phyloP scores from a whole-genome alignment of 2,329 filamentous ascomycete genomes.

The Fusarium goolgardi region DNA sequence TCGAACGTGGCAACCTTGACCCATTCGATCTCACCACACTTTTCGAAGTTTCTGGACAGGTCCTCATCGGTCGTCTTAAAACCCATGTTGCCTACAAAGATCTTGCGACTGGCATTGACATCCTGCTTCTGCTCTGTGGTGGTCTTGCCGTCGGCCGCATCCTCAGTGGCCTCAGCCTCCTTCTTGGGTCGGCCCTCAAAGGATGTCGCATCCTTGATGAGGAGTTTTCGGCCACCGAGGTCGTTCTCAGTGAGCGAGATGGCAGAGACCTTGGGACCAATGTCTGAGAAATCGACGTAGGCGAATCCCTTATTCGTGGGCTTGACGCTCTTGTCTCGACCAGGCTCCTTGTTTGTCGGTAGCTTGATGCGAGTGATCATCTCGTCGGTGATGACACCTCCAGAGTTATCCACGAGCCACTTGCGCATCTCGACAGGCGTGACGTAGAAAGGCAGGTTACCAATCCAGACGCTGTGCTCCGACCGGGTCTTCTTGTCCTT shows the following conservation, averaged over 20 bases:
- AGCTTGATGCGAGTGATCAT: conserved; percentile 88
- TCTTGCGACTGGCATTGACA: conserved; percentile 77
- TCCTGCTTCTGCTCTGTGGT: conserved; percentile 53
- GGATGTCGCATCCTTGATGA: conserved; percentile 93
- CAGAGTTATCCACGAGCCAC: conserved; percentile 81
- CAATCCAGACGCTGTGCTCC: conserved; percentile 91
- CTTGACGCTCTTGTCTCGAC: conserved; percentile 50
- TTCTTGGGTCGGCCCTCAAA: conserved; percentile 91
- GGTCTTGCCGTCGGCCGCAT: conserved; percentile 49
- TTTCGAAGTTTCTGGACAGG: conserved; percentile 81
- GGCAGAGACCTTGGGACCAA: conserved; percentile 78
- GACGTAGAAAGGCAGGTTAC: conserved; percentile 88
- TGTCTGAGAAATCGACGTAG: conserved; percentile 88
- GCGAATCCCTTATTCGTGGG: conserved; percentile 89
- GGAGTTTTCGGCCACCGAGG: conserved; percentile 78
- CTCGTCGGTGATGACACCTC: conserved; percentile 71
- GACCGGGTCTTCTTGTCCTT: conserved; percentile 69
- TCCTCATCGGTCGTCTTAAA: conserved; percentile 86
- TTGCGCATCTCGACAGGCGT: conserved; percentile 79
- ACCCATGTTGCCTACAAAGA: conserved; percentile 92
- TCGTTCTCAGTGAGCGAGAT: conserved; percentile 88
- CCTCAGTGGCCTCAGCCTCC: conserved; percentile 54
- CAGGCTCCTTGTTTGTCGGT: conserved; percentile 69
- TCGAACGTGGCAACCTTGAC: conserved; percentile 95
- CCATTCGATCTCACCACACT: conserved; percentile 85